Evolutionary conservation across 768 basidiomycete genomes (phyloP).

Genomic region (Psilocybe sp.): DNA sequence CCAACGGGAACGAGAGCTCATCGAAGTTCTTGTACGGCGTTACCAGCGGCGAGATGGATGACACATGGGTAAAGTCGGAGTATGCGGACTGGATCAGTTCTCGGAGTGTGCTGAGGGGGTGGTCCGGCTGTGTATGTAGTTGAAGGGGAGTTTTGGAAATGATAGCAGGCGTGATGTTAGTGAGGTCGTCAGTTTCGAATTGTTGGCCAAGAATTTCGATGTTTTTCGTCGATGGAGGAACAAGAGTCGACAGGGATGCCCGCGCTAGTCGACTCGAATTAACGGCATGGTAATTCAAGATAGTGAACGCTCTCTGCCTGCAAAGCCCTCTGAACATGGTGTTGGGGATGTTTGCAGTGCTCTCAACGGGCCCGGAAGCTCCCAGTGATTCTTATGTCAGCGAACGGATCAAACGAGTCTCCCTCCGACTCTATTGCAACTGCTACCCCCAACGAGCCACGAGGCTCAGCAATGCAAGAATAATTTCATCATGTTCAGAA

Average conservation of each 20-base stretch:
- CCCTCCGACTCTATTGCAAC: too few relatives aligned
- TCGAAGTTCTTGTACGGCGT: conserved; percentile 93
- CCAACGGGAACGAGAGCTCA: conserved; percentile 87
- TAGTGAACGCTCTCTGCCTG: conserved; percentile 7
- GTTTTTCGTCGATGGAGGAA: conserved; percentile 15
- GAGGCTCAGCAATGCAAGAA: too few relatives aligned
- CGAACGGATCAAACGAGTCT: too few relatives aligned
- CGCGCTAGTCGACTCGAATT: too few relatives aligned
- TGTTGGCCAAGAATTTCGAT: conserved; percentile 57
- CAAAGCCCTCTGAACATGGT: conserved; percentile 1
- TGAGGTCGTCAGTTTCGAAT: conserved; percentile 75
- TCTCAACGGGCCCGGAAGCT: too few relatives aligned
- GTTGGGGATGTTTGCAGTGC: too few relatives aligned
- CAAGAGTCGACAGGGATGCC: conserved; percentile 6
- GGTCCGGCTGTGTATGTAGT: conserved; percentile 72
- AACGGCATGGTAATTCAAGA: background rate
- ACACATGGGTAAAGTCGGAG: conserved; percentile 65
- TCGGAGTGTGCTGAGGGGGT: conserved; percentile 87
- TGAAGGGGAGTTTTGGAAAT: conserved; percentile 74
- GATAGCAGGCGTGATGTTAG: conserved; percentile 87
- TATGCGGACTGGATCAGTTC: conserved; percentile 84
- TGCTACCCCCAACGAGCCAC: too few relatives aligned
- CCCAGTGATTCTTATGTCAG: too few relatives aligned
- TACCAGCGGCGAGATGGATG: conserved; percentile 85
- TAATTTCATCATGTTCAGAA: too few relatives aligned